A percentile compares a stretch with the other conserved stretches of the same genome.
Evolutionary conservation across 805 yeast genomes (phyloP).

Genomic region (Candida krabiensis): DNA sequence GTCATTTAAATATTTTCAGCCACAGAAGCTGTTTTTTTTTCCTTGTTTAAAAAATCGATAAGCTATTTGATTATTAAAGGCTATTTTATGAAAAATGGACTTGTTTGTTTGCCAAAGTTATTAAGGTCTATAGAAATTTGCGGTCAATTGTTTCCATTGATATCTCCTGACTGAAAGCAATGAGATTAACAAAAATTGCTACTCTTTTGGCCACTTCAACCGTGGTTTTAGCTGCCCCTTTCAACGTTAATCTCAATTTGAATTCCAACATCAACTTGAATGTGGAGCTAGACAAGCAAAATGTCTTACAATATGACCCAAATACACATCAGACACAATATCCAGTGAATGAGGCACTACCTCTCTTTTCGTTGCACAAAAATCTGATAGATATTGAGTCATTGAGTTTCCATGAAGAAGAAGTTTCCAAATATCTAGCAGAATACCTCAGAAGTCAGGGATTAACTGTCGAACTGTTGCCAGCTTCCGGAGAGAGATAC

Average conservation of each 20-base stretch:
- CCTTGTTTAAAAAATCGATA: too few relatives aligned
- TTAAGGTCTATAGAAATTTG: too few relatives aligned
- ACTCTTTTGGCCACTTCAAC: neutral
- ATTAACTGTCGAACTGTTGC: conserved; percentile 51
- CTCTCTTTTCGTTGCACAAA: conserved; percentile 34
- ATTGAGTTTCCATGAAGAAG: conserved; percentile 34
- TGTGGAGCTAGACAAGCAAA: neutral
- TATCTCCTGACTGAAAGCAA: too few relatives aligned
- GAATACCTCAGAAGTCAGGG: conserved; percentile 42
- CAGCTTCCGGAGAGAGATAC: conserved; percentile 36
- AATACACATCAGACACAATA: neutral
- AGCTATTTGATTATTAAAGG: too few relatives aligned
- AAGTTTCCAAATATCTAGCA: conserved; percentile 40
- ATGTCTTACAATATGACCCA: neutral
- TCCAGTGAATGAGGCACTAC: neutral
- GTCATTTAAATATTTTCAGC: too few relatives aligned
- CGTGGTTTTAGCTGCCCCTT: conserved; percentile 2
- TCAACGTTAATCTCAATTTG: conserved; percentile 9
- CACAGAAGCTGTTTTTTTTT: too few relatives aligned
- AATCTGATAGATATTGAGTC: conserved; percentile 36
- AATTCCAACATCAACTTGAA: conserved; percentile 9
- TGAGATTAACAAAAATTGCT: too few relatives aligned
- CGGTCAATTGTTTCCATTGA: too few relatives aligned
- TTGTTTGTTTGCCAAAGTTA: too few relatives aligned
- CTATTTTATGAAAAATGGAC: too few relatives aligned